These are phyloP conservation scores for Aspergillus heteromorphus DNA, from an alignment of 495 filamentous ascomycete genomes.

Conservation along the genomic window DNA sequence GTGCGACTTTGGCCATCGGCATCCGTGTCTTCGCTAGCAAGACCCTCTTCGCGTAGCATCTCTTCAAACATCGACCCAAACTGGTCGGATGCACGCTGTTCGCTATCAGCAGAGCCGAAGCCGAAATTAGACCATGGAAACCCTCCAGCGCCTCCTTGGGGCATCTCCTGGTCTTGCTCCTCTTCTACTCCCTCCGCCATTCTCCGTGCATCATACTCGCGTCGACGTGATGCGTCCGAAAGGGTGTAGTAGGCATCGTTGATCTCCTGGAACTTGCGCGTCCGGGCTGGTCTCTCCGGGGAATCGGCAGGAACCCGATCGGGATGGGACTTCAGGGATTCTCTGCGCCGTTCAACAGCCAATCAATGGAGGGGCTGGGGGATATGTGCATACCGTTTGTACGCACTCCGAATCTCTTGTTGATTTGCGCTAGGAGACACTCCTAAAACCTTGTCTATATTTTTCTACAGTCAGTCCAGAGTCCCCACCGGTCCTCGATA, in stretches of 20 bases:
- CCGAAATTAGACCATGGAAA: conserved; percentile 63
- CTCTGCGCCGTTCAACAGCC: conserved; percentile 45
- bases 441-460: conserved; percentile 61
- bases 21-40: conserved; percentile 55
- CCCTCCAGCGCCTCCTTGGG: conserved; percentile 38
- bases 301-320: conserved; percentile 84
- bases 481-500: neutral
- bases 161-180: conserved; percentile 56
- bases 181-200: conserved; percentile 48
- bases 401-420: conserved; percentile 87
- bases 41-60: conserved; percentile 91
- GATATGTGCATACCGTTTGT: conserved; percentile 68
- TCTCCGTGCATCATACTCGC: conserved; percentile 80
- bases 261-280: conserved; percentile 87
- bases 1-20: conserved; percentile 20
- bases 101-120: conserved; percentile 40
- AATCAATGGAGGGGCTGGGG: neutral
- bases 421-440: conserved; percentile 67
- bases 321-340: conserved; percentile 89
- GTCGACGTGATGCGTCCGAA: conserved; percentile 70
- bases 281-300: conserved; percentile 75
- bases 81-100: conserved; percentile 62
- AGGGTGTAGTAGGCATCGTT: conserved; percentile 99
- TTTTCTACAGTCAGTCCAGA: neutral
- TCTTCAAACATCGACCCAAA: conserved; percentile 94